These are phyloP conservation scores for Ophiostoma australiae DNA, from an alignment of 2,329 filamentous ascomycete genomes.

Conservation along the genomic window DNA sequence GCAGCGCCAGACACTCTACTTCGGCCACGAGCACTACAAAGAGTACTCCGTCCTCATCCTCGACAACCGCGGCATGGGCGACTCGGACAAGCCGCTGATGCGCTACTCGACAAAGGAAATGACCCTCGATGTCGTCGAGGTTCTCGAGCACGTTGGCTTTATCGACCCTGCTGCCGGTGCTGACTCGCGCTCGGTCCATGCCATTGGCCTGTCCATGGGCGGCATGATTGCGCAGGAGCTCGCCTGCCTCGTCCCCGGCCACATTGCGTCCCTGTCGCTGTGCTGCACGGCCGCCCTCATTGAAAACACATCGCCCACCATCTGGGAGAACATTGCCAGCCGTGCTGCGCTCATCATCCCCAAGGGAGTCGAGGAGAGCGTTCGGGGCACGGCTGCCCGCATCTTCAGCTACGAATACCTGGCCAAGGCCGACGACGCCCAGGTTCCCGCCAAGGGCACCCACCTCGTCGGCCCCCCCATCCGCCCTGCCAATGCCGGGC, in stretches of 20 bases:
- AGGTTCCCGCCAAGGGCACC: slow-evolving; percentile 38
- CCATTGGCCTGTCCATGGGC: slow-evolving; percentile 77
- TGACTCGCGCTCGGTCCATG: slow-evolving; percentile 46
- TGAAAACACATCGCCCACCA: slow-evolving; percentile 56
- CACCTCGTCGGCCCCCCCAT: slow-evolving; percentile 27
- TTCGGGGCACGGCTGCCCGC: slow-evolving; percentile 59
- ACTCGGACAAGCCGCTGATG: slow-evolving; percentile 68
- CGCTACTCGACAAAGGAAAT: slow-evolving; percentile 81
- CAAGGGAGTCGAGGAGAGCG: slow-evolving; percentile 61
- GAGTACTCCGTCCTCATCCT: slow-evolving; percentile 70
- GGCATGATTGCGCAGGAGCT: slow-evolving; percentile 92
- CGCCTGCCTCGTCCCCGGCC: slow-evolving; percentile 47
- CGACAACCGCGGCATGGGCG: slow-evolving; percentile 82
- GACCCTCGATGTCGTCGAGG: slow-evolving; percentile 71
- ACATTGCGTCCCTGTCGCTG: slow-evolving; percentile 54
- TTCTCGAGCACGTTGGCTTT: slow-evolving; percentile 62
- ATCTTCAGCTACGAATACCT: slow-evolving; percentile 66
- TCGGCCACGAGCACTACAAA: slow-evolving; percentile 64
- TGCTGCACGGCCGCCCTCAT: slow-evolving; percentile 58
- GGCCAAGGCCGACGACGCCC: slow-evolving; percentile 52
- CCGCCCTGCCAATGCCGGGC: background rate
- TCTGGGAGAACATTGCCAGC: slow-evolving; percentile 57
- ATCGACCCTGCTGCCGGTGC: slow-evolving; percentile 23
- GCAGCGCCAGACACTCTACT: slow-evolving; percentile 79
- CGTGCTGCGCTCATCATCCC: slow-evolving; percentile 59